phyloP scores from a whole-genome alignment of 148 eudicot genomes.

The Cornus controversa region DNA sequence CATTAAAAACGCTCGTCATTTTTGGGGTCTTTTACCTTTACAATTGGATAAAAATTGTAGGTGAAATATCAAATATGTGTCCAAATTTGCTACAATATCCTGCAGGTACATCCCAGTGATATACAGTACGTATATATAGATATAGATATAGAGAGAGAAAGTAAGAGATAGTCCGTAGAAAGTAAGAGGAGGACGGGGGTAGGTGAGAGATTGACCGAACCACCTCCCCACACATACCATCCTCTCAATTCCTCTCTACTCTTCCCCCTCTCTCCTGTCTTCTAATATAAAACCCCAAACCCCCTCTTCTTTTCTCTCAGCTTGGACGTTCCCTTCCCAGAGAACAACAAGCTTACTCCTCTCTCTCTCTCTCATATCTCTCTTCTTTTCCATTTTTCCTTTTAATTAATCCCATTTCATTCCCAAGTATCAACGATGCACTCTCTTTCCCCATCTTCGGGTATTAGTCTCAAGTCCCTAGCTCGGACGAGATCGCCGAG shows the following conservation, averaged over 20 bases:
- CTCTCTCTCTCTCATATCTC: background rate
- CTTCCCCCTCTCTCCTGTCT: background rate
- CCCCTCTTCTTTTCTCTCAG: conserved; percentile 33
- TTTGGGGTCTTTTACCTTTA: no score
- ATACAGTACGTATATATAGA: no score
- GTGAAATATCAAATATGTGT: no score
- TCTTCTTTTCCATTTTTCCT: background rate
- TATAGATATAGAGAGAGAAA: no score
- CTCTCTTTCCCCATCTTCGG: conserved; percentile 43
- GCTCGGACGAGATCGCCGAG: no score
- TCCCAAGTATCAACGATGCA: conserved; percentile 43
- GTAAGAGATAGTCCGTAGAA: background rate
- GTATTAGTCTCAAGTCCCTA: conserved; percentile 22
- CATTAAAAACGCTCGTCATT: no score
- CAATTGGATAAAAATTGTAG: no score
- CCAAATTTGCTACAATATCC: no score
- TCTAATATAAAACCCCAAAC: conserved; percentile 35
- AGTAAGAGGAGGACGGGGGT: conserved; percentile 49
- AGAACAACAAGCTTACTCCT: conserved; percentile 46
- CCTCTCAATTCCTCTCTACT: conserved; percentile 16
- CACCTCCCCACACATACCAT: conserved; percentile 33
- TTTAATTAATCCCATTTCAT: background rate
- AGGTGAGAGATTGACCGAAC: conserved; percentile 68
- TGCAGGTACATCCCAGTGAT: no score
- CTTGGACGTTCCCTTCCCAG: conserved; percentile 39